These are phyloP conservation scores for Fraxinus xanthoxyloides DNA, from an alignment of 305 asterid species.

Conservation along the genomic window DNA sequence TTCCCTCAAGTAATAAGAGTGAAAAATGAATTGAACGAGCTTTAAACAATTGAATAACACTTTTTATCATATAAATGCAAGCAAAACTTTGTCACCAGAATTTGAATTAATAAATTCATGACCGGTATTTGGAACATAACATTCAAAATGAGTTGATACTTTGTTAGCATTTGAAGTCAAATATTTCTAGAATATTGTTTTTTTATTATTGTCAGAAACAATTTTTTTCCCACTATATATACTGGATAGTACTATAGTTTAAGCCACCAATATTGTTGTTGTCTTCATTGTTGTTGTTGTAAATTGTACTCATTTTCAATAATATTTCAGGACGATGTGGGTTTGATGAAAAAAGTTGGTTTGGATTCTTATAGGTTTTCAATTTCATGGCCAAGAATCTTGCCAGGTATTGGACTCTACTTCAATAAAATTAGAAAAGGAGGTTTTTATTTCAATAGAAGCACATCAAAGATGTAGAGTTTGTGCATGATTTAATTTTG, in stretches of 20 bases:
- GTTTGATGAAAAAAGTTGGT: background rate
- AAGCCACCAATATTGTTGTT: background rate
- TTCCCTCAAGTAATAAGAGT: background rate
- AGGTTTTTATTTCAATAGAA: background rate
- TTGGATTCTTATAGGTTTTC: constrained; percentile 23
- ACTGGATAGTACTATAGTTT: background rate
- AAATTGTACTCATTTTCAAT: background rate
- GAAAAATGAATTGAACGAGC: background rate
- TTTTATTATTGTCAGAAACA: too few species aligned
- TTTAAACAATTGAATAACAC: background rate
- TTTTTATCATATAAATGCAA: background rate
- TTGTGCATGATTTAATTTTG: background rate
- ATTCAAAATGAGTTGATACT: background rate
- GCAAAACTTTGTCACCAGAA: background rate
- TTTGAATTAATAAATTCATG: background rate
- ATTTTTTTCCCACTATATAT: too few species aligned
- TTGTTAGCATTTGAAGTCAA: background rate
- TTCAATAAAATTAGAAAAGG: background rate
- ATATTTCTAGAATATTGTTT: background rate
- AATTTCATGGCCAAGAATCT: constrained; percentile 23
- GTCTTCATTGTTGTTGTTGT: background rate
- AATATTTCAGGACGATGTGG: background rate
- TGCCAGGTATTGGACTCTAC: constrained; percentile 9
- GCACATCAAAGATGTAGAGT: background rate
- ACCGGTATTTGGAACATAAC: background rate